Evolutionary conservation across 2,329 filamentous ascomycete species (phyloP), one percentile per base, ranked within the genome.

Genomic region (Trichophyton verrucosum): DNA sequence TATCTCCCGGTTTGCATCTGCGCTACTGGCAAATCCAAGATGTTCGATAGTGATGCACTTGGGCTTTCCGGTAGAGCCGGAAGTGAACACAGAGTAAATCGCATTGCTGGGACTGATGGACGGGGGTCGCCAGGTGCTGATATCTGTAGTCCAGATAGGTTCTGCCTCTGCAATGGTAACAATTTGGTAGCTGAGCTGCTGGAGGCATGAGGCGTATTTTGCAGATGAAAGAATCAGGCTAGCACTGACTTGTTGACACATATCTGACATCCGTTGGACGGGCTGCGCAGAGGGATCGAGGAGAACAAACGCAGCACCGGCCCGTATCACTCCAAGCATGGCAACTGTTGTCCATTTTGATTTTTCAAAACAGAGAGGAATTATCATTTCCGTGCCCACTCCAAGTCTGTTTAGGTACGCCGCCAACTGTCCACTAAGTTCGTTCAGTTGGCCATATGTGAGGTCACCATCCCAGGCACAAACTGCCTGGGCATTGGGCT

Each of bases 21-120:
- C 75, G 38, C 77, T 77, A 53, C 76, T 78, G 33, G 76, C 76
- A 62, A 77, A 79, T 61, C 78, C 78, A 46, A 53, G 15, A 60
- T 65, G 65, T 27, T 63, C 60, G 33, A 64, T 62, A 22, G 64
- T 57, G 15, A 62, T 58, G 8, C 63, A 63, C 46, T 66, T 66
- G 3, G 65, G 64, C 40, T 51, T 61, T 3, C 65, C 65, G 5
- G 64, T 63, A 33, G 60, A 62, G n/a, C 65, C 65, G 11, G 65
- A 79, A 40, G 74, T 77, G 61, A 83, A 74, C 1, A 78, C 68
- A 3, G 82, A 71, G 65, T 80, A 80, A 64, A 58, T 57, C 3
- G 59, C 53, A 46, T 63, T 47, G 7, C 51, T 40, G 3, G 47
- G 11, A 5, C 86, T 82, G 13, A 87, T 78, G 1, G 84, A 76